Base-by-base conservation (phyloP, 1,139 yeast species). In the Geotrichum cucujoidarum region DNA sequence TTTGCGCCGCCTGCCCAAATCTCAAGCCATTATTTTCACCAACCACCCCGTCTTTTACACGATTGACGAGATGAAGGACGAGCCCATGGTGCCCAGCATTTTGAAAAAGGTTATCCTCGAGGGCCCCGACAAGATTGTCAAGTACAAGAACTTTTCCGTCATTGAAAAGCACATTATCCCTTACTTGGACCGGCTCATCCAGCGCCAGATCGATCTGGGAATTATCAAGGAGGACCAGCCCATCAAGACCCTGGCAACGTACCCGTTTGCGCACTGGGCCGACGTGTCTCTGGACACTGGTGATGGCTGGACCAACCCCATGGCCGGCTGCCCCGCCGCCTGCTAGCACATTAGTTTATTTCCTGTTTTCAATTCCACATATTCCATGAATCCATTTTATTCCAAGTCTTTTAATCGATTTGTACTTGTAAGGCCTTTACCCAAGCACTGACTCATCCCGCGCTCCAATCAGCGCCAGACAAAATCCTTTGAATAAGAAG, bases 31-130 rank as follows among this genome's bases (percentile, higher is more conserved):
- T 20, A 69, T 80, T 30, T 79, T 81, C 62, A 70, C 82, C 38
- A 78, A 82, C 60, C 89, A 83, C 60, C 89, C 89, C 2, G 71
- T 81, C 10, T 81, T 78, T 61, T 83, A 83, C 64, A 73, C 81
- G 2, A 71, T 83, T 49, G 88, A 81, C 22, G 89, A 83, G 59
- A 81, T 83, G 88, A 81, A 81, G 60, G 86, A 83, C 60, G 90
- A 83, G 60, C 88, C 89, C 7, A 63, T 78, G 65, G 71, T 83
- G 30, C 89, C 89, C n/a, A 77, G 85, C 0, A 69, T 82, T 47
- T 61, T 82, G 45, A 74, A 75, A 57, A 81, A 80, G 59, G 78
- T 81, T 47, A 66, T 83, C 32, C 76, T 68, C 54, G 87, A 82
- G 61, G 88, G 80, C 0, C 88, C 88, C 4, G 80, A 77, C 53